These are phyloP conservation scores for Trichoderma aggressivum DNA, from an alignment of 2,329 filamentous ascomycete species.

Conservation along the genomic window DNA sequence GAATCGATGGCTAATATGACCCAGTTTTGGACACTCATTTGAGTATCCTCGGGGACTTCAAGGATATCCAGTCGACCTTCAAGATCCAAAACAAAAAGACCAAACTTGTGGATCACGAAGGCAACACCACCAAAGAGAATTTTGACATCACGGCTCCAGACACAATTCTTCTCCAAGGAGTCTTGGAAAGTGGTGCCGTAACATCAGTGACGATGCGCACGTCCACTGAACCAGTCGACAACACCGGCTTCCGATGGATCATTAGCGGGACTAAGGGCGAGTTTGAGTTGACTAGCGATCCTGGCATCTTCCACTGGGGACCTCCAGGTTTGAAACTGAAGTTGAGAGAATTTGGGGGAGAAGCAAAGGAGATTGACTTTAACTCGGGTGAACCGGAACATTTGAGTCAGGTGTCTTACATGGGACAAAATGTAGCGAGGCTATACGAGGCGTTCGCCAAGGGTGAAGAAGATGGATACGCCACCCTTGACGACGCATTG, in stretches of 20 bases:
- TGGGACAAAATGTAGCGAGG: neutral
- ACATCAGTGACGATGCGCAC: neutral
- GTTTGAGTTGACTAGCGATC: neutral
- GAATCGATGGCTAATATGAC: neutral
- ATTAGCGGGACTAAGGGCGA: constrained; percentile 2
- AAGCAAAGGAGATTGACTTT: constrained; percentile 8
- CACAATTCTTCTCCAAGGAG: neutral
- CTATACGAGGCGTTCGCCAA: constrained; percentile 1
- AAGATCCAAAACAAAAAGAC: neutral
- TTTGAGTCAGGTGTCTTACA: constrained; percentile 1
- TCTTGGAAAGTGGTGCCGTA: neutral
- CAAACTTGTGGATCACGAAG: neutral
- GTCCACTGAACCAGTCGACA: neutral
- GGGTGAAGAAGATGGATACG: constrained; percentile 3
- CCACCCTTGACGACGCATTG: neutral
- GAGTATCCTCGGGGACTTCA: neutral
- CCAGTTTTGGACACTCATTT: constrained; percentile 1
- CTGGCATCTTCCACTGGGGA: constrained; percentile 5
- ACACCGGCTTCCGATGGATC: constrained; percentile 3
- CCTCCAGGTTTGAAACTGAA: constrained; percentile 3
- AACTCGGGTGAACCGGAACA: neutral
- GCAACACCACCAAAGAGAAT: neutral
- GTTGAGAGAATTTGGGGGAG: neutral
- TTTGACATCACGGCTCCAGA: neutral
- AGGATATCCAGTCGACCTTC: neutral